Evolutionary conservation across 192 early-diverging fungal genomes (phyloP).

Genomic region (Rhizophlyctis rosea): DNA sequence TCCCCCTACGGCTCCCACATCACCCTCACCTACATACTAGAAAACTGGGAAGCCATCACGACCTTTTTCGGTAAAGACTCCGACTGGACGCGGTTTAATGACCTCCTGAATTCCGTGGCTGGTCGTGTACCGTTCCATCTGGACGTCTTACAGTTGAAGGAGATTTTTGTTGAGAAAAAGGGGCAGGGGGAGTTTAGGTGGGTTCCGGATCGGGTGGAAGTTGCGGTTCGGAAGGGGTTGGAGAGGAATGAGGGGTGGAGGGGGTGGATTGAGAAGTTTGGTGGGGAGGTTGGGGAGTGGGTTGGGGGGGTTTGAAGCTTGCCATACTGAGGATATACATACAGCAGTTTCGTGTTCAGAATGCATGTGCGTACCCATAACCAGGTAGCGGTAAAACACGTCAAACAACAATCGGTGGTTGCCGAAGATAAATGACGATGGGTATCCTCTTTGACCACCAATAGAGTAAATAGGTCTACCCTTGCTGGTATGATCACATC

Average conservation of each 20-base stretch:
- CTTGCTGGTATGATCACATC: no score
- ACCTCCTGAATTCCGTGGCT: slow-evolving; percentile 23
- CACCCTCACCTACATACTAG: slow-evolving; percentile 31
- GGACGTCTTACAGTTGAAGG: slow-evolving; percentile 28
- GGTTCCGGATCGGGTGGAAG: slow-evolving; percentile 25
- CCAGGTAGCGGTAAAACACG: no score
- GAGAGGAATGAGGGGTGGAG: slow-evolving; percentile 25
- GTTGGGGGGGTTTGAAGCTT: slow-evolving; percentile 10
- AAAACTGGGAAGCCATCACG: slow-evolving; percentile 17
- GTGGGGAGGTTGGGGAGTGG: slow-evolving; percentile 20
- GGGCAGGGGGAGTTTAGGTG: slow-evolving; percentile 6
- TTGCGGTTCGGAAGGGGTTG: slow-evolving; percentile 33
- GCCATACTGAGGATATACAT: no score
- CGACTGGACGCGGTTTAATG: slow-evolving; percentile 22
- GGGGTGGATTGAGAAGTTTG: slow-evolving; percentile 14
- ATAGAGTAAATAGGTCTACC: no score
- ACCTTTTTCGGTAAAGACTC: slow-evolving; percentile 1
- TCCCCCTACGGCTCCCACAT: slow-evolving; percentile 17
- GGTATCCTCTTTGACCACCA: no score
- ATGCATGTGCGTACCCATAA: no score
- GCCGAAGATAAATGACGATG: no score
- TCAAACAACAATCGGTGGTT: no score
- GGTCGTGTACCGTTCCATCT: slow-evolving; percentile 11
- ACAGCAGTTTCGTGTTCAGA: no score
- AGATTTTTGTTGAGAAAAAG: slow-evolving; percentile 26